Base-by-base conservation (phyloP, 352 stramenopile genomes). In the Aphanomyces astaci region DNA sequence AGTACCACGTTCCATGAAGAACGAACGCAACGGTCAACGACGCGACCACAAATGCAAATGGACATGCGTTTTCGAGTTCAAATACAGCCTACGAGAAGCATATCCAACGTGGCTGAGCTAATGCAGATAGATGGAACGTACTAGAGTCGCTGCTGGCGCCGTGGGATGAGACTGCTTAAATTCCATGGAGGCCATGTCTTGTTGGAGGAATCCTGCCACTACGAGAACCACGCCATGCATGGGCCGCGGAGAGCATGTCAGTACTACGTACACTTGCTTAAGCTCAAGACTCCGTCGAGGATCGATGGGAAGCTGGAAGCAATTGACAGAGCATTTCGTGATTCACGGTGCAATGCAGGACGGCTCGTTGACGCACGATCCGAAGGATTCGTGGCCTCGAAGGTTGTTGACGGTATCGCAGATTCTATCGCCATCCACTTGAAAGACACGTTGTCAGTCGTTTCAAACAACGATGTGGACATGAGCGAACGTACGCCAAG, bases 41-140 rank as follows among this genome's bases (percentile, higher is more conserved):
- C 17, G 57, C 36, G 22, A 54, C 24, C 25, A 30, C 19, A 3
- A 49, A 55, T 5, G 56, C 7, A n/a, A 25, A 59, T 30, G 30
- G 19, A 39, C 51, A 59, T 11, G 51, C 51, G 30, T 59, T 59
- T 30, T 36, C 22, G 17, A 59, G 51, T n/a, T 59, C 51, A n/a
- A 59, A n/a, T 13, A 25, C 7, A 13, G 2, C 51, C 51, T 59
- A 36, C 25, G 17, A 10, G n/a, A 5, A 30, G 27, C 30, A 28
- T 40, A 15, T 59, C 9, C 13, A 59, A 43, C 36, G 36, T 43
- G 7, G 36, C n/a, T n/a, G n/a, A n/a, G n/a, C n/a, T n/a, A 32
- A 40, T 22, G 30, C 51, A 33, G 15, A 25, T 4, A 19, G 4
- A 53, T 59, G 17, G 51, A 43, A 15, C 1, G 51, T 59, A 59